Evolutionary conservation across 2,329 filamentous ascomycete genomes (phyloP).

Genomic region (Pestalotiopsis sp.): DNA sequence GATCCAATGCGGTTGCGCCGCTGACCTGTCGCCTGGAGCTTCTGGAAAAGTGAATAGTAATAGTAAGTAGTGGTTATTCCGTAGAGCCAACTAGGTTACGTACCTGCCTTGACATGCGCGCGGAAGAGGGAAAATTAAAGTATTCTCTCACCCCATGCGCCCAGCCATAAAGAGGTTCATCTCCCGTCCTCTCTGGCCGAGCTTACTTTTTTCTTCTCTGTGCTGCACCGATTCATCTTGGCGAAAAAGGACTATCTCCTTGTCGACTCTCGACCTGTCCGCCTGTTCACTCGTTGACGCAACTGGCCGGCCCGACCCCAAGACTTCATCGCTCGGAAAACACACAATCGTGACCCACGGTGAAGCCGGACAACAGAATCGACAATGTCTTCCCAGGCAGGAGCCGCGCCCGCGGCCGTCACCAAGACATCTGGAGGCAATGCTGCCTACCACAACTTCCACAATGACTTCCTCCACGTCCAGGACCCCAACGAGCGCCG

Average conservation of each 20-base stretch:
- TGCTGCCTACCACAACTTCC: conserved; percentile 66
- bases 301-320: background rate
- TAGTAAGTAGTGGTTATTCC: background rate
- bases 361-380: background rate
- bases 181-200: background rate
- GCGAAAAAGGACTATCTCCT: background rate
- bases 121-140: background rate
- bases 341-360: background rate
- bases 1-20: conserved; percentile 6
- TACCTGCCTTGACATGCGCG: conserved; percentile 1
- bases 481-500: conserved; percentile 78
- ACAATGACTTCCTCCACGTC: conserved; percentile 70
- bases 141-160: background rate
- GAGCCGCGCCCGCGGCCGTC: conserved; percentile 14
- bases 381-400: conserved; percentile 15
- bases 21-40: conserved; percentile 1
- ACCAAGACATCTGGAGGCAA: conserved; percentile 66
- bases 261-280: background rate
- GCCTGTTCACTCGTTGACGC: background rate
- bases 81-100: conserved; percentile 17
- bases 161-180: conserved; percentile 6
- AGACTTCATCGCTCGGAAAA: background rate
- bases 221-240: conserved; percentile 7
- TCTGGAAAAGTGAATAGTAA: conserved; percentile 3
- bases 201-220: conserved; percentile 9